Evolutionary conservation across 805 yeast genomes (phyloP).

Genomic region (Candida dendrica): DNA sequence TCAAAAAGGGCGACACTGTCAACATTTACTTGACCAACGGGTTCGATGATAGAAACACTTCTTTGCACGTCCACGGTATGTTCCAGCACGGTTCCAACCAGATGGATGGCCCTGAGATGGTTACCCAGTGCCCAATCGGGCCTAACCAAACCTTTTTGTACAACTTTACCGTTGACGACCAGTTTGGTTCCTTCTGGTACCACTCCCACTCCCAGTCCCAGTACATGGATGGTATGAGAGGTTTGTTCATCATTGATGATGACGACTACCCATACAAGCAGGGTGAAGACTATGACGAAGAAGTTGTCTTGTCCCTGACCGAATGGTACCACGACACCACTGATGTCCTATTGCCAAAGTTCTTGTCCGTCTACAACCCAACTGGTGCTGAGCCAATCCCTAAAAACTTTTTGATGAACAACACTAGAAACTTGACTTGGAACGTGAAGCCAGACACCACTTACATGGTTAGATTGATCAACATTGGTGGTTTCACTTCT

Average conservation of each 20-base stretch:
- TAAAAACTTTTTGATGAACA: slow-evolving; percentile 68
- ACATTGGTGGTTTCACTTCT: slow-evolving; percentile 87
- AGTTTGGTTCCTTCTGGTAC: slow-evolving; percentile 93
- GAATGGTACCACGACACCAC: slow-evolving; percentile 83
- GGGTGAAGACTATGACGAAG: slow-evolving; percentile 64
- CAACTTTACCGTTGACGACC: slow-evolving; percentile 78
- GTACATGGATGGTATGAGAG: slow-evolving; percentile 91
- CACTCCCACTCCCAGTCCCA: slow-evolving; percentile 90
- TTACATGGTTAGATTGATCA: slow-evolving; percentile 72
- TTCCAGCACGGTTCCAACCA: slow-evolving; percentile 62
- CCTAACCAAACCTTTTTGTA: slow-evolving; percentile 69
- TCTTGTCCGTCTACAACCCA: slow-evolving; percentile 76
- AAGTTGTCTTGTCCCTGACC: slow-evolving; percentile 54
- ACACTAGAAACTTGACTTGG: slow-evolving; percentile 73
- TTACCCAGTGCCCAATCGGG: slow-evolving; percentile 89
- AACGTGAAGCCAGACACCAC: slow-evolving; percentile 78
- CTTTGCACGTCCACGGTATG: slow-evolving; percentile 91
- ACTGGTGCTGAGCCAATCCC: slow-evolving; percentile 99
- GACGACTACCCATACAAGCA: slow-evolving; percentile 47
- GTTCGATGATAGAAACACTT: slow-evolving; percentile 56
- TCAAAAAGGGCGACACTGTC: slow-evolving; percentile 74
- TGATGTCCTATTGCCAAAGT: slow-evolving; percentile 40
- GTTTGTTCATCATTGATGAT: slow-evolving; percentile 68
- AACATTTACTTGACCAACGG: slow-evolving; percentile 71
- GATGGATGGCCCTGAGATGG: slow-evolving; percentile 89